Base-by-base conservation (phyloP, 352 stramenopile species). In the Phytopythium oedochilum region DNA sequence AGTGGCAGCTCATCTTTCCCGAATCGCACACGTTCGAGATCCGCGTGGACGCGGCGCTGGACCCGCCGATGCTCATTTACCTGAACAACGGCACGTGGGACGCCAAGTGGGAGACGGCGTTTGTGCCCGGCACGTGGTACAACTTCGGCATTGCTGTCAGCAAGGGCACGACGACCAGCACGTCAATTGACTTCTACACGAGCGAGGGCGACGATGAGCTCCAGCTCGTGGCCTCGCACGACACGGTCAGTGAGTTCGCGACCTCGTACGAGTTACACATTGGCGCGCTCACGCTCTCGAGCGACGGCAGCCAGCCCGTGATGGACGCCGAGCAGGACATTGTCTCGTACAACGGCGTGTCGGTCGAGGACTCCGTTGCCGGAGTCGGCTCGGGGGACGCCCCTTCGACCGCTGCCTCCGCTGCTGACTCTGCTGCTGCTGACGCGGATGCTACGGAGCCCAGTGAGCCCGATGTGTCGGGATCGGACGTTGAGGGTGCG, bases 1-100 rank as follows among this genome's bases (percentile, higher is more conserved):
- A 60, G 43, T 88, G 77, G 77, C 77, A 88, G 52, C 60, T 80
- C 8, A 50, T 83, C 54, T 88, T 88, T 61, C 65, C 71, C 0
- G 77, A 88, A 66, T 82, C 72, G 55, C 74, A 88, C 50, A 53
- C 73, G 32, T 85, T 81, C 59, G 72, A 85, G 59, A 66, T 88
- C 45, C 75, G 71, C 60, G 68, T 88, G 42, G 74, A 88, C 54
- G 70, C 78, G 44, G 74, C 68, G 29, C 55, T 67, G 53, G 57
- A 68, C 57, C 75, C 77, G 25, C 68, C 67, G 14, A 69, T 76
- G 71, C 66, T 88, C 44, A 64, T 84, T 45, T 88, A 69, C 61
- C 69, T 73, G 58, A 85, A 67, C n/a, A 70, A 70, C 42, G 58
- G 68, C 43, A 64, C 60, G 46, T 64, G 61, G 17, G 66, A 81